A percentile compares a stretch with the other conserved stretches of the same genome.
Conservation (phyloP, 1,139 yeast species). For the Debaryomyces sp. region DNA sequence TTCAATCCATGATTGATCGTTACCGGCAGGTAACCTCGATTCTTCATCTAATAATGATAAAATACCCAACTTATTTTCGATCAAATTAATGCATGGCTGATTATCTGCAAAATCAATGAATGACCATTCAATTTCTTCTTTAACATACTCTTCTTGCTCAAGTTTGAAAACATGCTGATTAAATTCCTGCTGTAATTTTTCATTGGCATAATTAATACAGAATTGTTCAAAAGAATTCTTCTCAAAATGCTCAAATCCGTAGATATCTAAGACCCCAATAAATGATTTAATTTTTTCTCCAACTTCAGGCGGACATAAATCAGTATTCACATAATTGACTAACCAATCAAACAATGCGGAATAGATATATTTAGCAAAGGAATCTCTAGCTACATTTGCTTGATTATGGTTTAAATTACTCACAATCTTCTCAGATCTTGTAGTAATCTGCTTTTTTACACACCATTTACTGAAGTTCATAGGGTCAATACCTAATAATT, state of each 20-base stretch:
- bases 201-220: slow-evolving; percentile 97
- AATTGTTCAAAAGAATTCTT: slow-evolving; percentile 95
- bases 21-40: slow-evolving; percentile 91
- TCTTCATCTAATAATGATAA: slow-evolving; percentile 91
- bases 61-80: slow-evolving; percentile 88
- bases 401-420: slow-evolving; percentile 83
- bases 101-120: slow-evolving; percentile 96
- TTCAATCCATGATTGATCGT: slow-evolving; percentile 89
- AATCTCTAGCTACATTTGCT: slow-evolving; percentile 91
- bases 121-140: slow-evolving; percentile 95
- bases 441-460: slow-evolving; percentile 86
- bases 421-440: slow-evolving; percentile 90
- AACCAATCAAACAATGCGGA: slow-evolving; percentile 96
- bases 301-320: slow-evolving; percentile 77
- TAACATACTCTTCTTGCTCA: slow-evolving; percentile 93
- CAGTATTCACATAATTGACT: slow-evolving; percentile 78
- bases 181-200: slow-evolving; percentile 95
- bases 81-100: slow-evolving; percentile 94
- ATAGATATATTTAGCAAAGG: slow-evolving; percentile 92
- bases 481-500: slow-evolving; percentile 81
- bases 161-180: slow-evolving; percentile 96
- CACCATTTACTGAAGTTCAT: slow-evolving; percentile 84
- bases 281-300: slow-evolving; percentile 63
- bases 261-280: slow-evolving; percentile 96
- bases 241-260: slow-evolving; percentile 96